A percentile compares a stretch with the other conserved stretches of the same genome.
Conservation (phyloP, 208 protist genomes). For the Trypanosoma cruzi region DNA sequence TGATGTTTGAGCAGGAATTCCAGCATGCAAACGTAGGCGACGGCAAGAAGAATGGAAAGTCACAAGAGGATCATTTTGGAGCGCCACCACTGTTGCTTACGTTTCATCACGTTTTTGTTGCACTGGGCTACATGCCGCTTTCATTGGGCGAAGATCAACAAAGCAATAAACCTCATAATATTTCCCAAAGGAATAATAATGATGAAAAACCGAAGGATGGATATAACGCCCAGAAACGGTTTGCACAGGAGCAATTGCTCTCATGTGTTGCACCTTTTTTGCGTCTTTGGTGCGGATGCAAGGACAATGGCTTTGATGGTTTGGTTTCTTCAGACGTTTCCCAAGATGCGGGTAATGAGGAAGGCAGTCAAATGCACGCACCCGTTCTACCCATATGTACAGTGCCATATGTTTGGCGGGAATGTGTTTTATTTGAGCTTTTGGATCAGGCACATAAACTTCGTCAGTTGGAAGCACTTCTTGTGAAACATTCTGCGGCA, state of each 20-base stretch:
- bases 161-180: not conserved
- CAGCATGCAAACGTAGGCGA: not conserved
- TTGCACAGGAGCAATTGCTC: slow-evolving; percentile 22
- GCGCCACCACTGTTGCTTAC: slow-evolving; percentile 34
- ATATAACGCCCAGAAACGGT: not conserved
- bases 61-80: not conserved
- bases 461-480: slow-evolving; percentile 18
- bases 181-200: not conserved
- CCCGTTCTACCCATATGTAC: slow-evolving; percentile 9
- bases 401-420: slow-evolving; percentile 25
- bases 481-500: not conserved
- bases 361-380: not conserved
- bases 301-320: not conserved
- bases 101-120: slow-evolving; percentile 39
- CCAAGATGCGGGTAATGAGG: not conserved
- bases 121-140: slow-evolving; percentile 50
- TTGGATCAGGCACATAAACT: slow-evolving; percentile 26
- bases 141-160: slow-evolving; percentile 4
- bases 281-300: slow-evolving; percentile 23
- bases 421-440: slow-evolving; percentile 19
- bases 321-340: not conserved
- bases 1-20: slow-evolving; percentile 16
- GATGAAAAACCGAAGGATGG: not conserved
- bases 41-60: not conserved
- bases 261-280: slow-evolving; percentile 37